Evolutionary conservation across 2,329 filamentous ascomycete genomes (phyloP).

Genomic region (Madurella fahalii): DNA sequence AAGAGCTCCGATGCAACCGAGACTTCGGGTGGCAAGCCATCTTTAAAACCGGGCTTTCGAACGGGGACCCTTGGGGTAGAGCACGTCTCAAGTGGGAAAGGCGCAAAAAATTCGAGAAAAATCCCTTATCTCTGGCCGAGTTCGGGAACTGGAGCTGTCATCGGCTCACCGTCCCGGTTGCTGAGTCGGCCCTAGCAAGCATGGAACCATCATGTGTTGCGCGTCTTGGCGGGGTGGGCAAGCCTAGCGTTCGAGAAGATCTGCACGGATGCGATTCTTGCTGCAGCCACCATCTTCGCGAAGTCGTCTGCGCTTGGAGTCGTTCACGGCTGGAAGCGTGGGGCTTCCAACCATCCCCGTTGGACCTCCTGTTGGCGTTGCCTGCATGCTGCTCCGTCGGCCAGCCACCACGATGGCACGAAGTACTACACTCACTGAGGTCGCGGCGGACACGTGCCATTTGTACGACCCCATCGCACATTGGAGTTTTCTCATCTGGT

Average conservation of each 20-base stretch:
- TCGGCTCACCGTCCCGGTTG: neutral
- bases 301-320: too few species aligned
- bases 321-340: too few species aligned
- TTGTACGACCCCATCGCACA: too few species aligned
- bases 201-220: neutral
- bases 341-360: too few species aligned
- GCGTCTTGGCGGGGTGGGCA: conserved; percentile 1
- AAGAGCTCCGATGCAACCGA: neutral
- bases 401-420: too few species aligned
- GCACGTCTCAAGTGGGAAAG: conserved; percentile 5
- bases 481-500: too few species aligned
- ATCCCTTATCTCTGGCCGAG: conserved; percentile 24
- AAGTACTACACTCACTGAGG: too few species aligned
- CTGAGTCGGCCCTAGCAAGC: neutral
- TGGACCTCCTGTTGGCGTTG: too few species aligned
- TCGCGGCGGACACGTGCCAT: too few species aligned
- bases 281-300: too few species aligned
- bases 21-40: conserved; percentile 1
- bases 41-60: conserved; percentile 5
- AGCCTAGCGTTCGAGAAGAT: neutral
- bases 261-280: too few species aligned
- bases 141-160: conserved; percentile 8
- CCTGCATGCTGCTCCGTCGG: too few species aligned
- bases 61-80: conserved; percentile 1
- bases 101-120: conserved; percentile 14